A percentile compares a stretch with the other conserved stretches of the same genome.
These are phyloP conservation scores for Takashimella tepidaria DNA, from an alignment of 1,284 basidiomycete species.

Conservation along the genomic window DNA sequence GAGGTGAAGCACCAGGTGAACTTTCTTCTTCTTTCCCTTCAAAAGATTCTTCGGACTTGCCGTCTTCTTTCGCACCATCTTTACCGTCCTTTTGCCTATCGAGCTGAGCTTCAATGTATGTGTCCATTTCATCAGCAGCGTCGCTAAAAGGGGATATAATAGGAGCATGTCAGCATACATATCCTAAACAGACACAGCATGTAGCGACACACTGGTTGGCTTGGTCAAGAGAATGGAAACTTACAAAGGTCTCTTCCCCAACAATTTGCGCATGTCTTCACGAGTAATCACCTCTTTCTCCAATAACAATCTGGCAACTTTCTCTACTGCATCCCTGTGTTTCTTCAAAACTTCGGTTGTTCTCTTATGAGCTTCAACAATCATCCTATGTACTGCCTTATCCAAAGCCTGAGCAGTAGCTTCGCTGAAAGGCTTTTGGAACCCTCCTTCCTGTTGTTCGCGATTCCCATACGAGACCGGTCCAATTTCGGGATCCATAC, in stretches of 20 bases:
- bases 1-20: neutral
- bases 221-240: conserved; percentile 7
- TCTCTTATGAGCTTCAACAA: conserved; percentile 77
- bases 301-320: conserved; percentile 82
- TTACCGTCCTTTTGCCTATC: conserved; percentile 34
- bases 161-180: conserved; percentile 38
- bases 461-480: conserved; percentile 91
- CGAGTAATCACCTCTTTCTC: conserved; percentile 94
- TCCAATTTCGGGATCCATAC: conserved; percentile 92
- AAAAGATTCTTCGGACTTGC: neutral
- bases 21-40: neutral
- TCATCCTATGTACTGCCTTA: conserved; percentile 86
- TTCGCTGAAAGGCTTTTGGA: conserved; percentile 98
- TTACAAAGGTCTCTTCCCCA: conserved; percentile 39
- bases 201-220: no score
- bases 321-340: conserved; percentile 85
- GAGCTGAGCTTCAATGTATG: conserved; percentile 65
- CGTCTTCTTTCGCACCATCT: conserved; percentile 1
- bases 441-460: conserved; percentile 74
- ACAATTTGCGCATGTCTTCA: conserved; percentile 44
- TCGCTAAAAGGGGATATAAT: conserved; percentile 78
- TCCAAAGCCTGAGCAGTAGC: conserved; percentile 93
- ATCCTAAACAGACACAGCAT: conserved; percentile 8
- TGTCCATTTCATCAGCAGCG: conserved; percentile 84
- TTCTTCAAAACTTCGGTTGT: conserved; percentile 77